These are phyloP conservation scores for Phycomyces nitens DNA, from an alignment of 192 early-diverging fungal species.

Conservation along the genomic window DNA sequence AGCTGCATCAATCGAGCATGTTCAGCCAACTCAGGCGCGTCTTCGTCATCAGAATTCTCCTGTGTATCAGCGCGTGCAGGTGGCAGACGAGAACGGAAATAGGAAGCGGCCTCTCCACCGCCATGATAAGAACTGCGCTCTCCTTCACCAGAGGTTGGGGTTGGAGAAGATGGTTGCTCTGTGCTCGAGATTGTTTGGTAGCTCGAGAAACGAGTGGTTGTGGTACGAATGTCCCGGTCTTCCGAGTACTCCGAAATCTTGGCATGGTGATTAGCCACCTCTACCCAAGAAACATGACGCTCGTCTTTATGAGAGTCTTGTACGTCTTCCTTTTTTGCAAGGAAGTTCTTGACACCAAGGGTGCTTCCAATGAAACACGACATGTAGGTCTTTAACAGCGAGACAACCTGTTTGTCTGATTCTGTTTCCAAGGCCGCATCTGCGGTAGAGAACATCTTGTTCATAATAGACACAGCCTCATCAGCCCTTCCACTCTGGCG, in stretches of 20 bases:
- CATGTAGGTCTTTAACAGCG: conserved; percentile 17
- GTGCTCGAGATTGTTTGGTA: neutral
- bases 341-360: conserved; percentile 11
- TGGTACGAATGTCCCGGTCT: neutral
- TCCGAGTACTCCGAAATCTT: neutral
- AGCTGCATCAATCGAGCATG: conserved; percentile 10
- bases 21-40: conserved; percentile 12
- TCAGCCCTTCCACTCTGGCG: conserved; percentile 1
- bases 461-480: conserved; percentile 13
- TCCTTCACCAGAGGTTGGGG: neutral
- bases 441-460: conserved; percentile 19
- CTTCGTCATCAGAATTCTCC: conserved; percentile 3
- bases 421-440: conserved; percentile 15
- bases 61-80: neutral
- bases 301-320: conserved; percentile 5
- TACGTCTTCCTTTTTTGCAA: neutral
- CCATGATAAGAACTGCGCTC: conserved; percentile 7
- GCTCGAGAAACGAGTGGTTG: neutral
- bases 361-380: conserved; percentile 17
- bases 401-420: conserved; percentile 17
- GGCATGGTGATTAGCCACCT: neutral
- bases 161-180: neutral
- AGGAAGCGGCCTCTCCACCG: conserved; percentile 1
- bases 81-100: conserved; percentile 4
- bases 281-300: conserved; percentile 7